phyloP scores from a whole-genome alignment of 495 filamentous ascomycete genomes.

The Tuber calosporum region DNA sequence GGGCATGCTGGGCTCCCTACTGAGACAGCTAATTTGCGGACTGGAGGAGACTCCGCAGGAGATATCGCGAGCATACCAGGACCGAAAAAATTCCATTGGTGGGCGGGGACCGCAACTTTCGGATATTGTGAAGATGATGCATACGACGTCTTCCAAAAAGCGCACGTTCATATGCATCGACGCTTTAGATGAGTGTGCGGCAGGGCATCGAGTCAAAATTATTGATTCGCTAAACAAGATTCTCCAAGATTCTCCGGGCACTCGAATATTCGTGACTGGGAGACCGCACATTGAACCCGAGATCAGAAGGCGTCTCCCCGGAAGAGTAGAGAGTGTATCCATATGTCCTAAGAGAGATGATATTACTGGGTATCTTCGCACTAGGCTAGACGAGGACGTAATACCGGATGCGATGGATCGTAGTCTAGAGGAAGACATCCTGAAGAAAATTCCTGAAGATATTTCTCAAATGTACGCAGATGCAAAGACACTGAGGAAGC shows the following conservation, averaged over 20 bases:
- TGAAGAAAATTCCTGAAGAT: background rate
- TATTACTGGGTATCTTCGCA: background rate
- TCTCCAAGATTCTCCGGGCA: background rate
- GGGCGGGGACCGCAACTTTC: background rate
- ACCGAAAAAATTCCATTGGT: background rate
- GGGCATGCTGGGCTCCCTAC: background rate
- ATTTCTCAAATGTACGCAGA: background rate
- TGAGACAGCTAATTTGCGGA: background rate
- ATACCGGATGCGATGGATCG: background rate
- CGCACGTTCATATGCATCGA: background rate
- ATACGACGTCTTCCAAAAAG: background rate
- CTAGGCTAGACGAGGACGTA: background rate
- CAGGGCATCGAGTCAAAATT: background rate
- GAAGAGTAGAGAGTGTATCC: background rate
- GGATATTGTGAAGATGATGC: background rate
- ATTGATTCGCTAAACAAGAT: background rate
- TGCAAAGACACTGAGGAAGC: background rate
- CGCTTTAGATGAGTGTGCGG: background rate
- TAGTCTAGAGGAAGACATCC: background rate
- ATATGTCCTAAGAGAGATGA: background rate
- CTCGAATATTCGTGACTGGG: background rate
- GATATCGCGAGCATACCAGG: background rate
- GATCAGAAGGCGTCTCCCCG: background rate
- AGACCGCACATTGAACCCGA: background rate
- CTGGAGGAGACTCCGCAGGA: background rate